phyloP scores from a whole-genome alignment of 805 yeast species.

The Saccharomycopsis oosterbeekiorum region DNA sequence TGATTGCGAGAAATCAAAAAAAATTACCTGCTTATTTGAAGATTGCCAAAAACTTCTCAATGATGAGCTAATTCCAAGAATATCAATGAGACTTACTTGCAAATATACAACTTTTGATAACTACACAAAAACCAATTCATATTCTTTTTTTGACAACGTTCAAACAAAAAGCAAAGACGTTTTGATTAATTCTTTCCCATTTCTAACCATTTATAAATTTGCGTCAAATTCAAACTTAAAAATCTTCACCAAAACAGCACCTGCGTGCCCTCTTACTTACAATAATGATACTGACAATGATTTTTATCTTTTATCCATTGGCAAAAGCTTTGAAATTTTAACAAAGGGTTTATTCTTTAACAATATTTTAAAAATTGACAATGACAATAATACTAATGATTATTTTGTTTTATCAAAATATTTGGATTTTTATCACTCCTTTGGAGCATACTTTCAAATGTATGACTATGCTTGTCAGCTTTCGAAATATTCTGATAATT shows the following conservation, averaged over 20 bases:
- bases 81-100: not conserved
- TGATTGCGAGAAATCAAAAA: not conserved
- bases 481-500: not conserved
- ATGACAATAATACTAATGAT: not conserved
- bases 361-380: not conserved
- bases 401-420: not conserved
- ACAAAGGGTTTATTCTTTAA: conserved; percentile 4
- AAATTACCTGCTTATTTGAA: not conserved
- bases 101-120: not conserved
- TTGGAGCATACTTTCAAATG: not conserved
- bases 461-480: not conserved
- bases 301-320: conserved; percentile 2
- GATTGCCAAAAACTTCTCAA: not conserved
- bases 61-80: not conserved
- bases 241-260: not conserved
- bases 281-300: not conserved
- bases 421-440: not conserved
- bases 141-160: not conserved
- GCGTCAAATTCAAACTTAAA: not conserved
- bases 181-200: not conserved
- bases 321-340: conserved; percentile 5
- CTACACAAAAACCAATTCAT: not conserved
- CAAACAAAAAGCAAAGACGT: not conserved
- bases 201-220: not conserved
- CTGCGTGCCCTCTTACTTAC: not conserved